Evolutionary conservation across 148 eudicot genomes (phyloP), one percentile per base, ranked within the genome.

Genomic region (Camellia japonica): DNA sequence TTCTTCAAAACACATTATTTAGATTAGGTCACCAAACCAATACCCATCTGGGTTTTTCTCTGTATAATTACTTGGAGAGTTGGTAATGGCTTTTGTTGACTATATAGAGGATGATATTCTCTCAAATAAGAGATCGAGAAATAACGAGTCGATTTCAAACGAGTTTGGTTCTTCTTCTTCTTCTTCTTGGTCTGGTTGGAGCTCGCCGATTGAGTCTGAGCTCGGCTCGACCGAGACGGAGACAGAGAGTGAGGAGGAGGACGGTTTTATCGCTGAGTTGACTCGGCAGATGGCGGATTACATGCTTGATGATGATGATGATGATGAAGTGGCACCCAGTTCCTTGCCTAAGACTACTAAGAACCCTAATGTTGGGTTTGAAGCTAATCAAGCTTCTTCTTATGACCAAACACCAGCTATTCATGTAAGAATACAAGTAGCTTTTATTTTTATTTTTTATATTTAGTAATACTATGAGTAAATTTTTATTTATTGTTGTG

Each of bases 221-320:
- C 10, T 82, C 3, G 79, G 83, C 16, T 83, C 89, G 0, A 74
- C 84, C 0, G 88, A 88, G 1, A 74, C 84, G 0, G 88, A 88
- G 71, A 74, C 84, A 0, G 88, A 88, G 71, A 83, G 87, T 71
- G 88, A 85, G 8, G 90, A 83, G 51, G 90, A 85, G 11, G 85
- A 79, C 14, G 88, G 83, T 73, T 88, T 85, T 67, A 73, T 83
- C 11, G 85, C 83, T 18, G 88, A 85, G 85, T 81, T 88, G 84
- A 85, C 85, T 73, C 86, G 90, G 23, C 79, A 83, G 81, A 88
- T 88, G 88, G 90, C 90, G 6, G 85, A 85, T 18, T 77, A 71
- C 54, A 88, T 83, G 86, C 88, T 88, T 19, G 76, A 79, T 15
- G 90, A 85, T 13, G 90, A 85, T 13, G 90, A 85, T 2, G 82